Evolutionary conservation across 2,329 filamentous ascomycete species (phyloP), one percentile per base, ranked within the genome.

Genomic region (Sporothrix luriei): DNA sequence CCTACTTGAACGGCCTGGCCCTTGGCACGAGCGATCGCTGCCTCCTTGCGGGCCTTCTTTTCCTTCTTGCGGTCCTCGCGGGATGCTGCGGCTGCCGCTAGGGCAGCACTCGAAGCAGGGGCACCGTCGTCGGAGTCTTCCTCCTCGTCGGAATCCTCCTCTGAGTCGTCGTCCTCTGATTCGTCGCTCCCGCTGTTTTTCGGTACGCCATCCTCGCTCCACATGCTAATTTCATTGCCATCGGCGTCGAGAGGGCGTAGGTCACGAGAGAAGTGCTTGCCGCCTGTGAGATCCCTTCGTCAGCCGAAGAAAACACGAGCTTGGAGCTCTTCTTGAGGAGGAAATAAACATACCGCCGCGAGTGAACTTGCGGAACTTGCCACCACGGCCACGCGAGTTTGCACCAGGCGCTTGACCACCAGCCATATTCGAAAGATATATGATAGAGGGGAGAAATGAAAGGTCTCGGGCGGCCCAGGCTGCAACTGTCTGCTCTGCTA

Each of bases 191-290:
- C 48, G 67, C 33, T 55, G 66, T 80, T 77, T 49, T 80, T 78
- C 68, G 24, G 57, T 62, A 81, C 75, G 62, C 81, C 80, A 43
- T 87, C 81, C 78, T 89, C 87, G 78, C 87, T 89, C 92, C 94
- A 97, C 87, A 97, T 94, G 84, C 91, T 90, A 73, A 94, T 84
- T 75, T 92, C 89, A 77, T 95, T 95, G 75, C 94, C 95, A 77
- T 98, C 92, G 75, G 89, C 90, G 77, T 97, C 94, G 76, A 95
- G 82, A 24, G 94, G 94, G 79, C 92, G 90, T 61, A 98, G 88
- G 79, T 97, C 90, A 74, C 93, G 91, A 74, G 94, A 97, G 83
- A 96, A 99, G 78, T 97, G 90, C 82, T 97, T 97, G 77, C 95
- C 95, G 73, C 94, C 94, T 97, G 73, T 29, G 19, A 3, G 43